Conservation (phyloP, 2,329 filamentous ascomycete species). For the Botryotinia convoluta region DNA sequence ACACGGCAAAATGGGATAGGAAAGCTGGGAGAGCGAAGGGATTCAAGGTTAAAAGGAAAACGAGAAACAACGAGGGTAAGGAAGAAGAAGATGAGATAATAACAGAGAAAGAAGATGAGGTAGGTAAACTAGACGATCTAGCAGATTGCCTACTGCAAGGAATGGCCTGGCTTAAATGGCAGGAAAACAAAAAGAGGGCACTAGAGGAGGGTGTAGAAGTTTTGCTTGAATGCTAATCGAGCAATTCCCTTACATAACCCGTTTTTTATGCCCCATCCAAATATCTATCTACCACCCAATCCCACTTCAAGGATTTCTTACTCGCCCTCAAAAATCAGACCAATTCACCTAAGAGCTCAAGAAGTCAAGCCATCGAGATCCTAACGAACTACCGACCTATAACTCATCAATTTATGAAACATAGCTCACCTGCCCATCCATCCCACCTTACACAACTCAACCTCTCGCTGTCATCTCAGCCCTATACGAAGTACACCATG, state of each 20-base stretch:
- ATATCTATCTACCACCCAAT: not conserved
- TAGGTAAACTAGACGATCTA: constrained; percentile 73
- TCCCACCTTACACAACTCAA: not conserved
- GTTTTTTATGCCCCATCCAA: not conserved
- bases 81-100: constrained; percentile 20
- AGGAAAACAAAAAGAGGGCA: constrained; percentile 51
- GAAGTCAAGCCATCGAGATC: not conserved
- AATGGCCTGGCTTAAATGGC: constrained; percentile 74
- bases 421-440: not conserved
- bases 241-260: not conserved
- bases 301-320: not conserved
- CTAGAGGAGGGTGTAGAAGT: constrained; percentile 37
- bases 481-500: not conserved
- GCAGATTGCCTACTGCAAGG: constrained; percentile 78
- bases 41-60: constrained; percentile 26
- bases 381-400: not conserved
- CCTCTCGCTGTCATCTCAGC: not conserved
- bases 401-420: not conserved
- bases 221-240: constrained; percentile 29
- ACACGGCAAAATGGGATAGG: constrained; percentile 39
- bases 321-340: not conserved
- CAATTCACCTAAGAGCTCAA: not conserved
- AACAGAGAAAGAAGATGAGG: constrained; percentile 32
- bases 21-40: constrained; percentile 33
- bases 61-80: not conserved